phyloP scores from a whole-genome alignment of 192 early-diverging fungal genomes.

The Umbelopsis sp. region DNA sequence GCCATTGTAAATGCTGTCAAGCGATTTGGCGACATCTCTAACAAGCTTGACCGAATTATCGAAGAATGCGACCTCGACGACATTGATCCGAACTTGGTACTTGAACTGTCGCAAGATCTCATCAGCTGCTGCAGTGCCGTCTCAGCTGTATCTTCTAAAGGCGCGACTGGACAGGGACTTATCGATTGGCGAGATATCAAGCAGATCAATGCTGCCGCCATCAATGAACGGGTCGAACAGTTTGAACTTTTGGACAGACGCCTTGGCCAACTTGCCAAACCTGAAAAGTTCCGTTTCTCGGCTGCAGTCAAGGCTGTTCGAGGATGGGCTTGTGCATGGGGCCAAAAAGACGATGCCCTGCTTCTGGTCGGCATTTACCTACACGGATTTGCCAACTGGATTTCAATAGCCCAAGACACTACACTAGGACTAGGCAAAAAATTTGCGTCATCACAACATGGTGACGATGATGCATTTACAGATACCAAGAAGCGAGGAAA shows the following conservation, averaged over 20 bases:
- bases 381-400: conserved; percentile 94
- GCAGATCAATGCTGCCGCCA: conserved; percentile 82
- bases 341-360: conserved; percentile 92
- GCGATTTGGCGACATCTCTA: background rate
- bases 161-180: background rate
- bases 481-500: conserved; percentile 41
- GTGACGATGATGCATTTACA: conserved; percentile 45
- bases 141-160: background rate
- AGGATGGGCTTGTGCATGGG: conserved; percentile 88
- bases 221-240: conserved; percentile 77
- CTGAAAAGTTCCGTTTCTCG: conserved; percentile 76
- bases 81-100: background rate
- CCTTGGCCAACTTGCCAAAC: conserved; percentile 56
- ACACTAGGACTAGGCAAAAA: conserved; percentile 81
- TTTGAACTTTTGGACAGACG: conserved; percentile 65
- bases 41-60: background rate
- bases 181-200: conserved; percentile 68
- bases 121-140: background rate
- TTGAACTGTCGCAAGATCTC: background rate
- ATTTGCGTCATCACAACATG: conserved; percentile 69
- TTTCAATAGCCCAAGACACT: conserved; percentile 78
- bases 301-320: conserved; percentile 80
- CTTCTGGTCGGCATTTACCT: conserved; percentile 92
- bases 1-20: conserved; percentile 10
- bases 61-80: background rate